Evolutionary conservation across 2,329 filamentous ascomycete species (phyloP), one percentile per base, ranked within the genome.

Genomic region (Madurella fahalii): DNA sequence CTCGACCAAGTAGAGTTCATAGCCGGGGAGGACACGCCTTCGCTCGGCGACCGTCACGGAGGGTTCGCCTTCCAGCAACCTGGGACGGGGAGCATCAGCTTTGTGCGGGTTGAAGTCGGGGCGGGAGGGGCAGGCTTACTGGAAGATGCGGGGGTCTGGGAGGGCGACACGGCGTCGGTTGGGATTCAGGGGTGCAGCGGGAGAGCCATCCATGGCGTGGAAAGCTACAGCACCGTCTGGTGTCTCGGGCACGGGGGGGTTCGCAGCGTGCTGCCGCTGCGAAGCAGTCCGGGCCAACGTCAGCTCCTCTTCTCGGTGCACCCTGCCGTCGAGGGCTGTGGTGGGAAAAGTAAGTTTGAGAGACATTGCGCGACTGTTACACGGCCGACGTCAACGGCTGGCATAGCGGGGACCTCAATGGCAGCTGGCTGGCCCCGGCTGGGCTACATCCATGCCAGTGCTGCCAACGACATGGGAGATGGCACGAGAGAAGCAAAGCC

Each of bases 1-100:
- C 70, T 97, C 94, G 61, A 97, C 90, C 15, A 97, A 74, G 71
- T 97, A 97, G 58, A 93, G 78, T 70, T 97, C 92, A 72, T 96
- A 97, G 61, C 93, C 93, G 57, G 82, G 75, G 5, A 99, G 79
- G 47, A 81, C 76, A 47, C 80, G 78, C 52, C 84, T 83, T 50
- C 87, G 85, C 63, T 92, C 83, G 60, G 96, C 77, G 8, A 96
- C 84, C 2, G 77, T 79, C 4, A 90, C 91, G 5, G 81, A 83
- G 1, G 84, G 77, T 61, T 97, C 94, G 67, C 95, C 89, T 74
- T 95, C 89, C 18, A 99, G 82, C 67, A 93, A 95, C 58, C 81
- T 84, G 60, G 11, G 40, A 12, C 25, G 40, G 31, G 53, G 31
- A 3, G 42, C 4, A 20, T 39, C 20, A 57, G 54, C 50, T 54